Evolutionary conservation across 2,329 filamentous ascomycete species (phyloP).

Genomic region (Nemania sp.): DNA sequence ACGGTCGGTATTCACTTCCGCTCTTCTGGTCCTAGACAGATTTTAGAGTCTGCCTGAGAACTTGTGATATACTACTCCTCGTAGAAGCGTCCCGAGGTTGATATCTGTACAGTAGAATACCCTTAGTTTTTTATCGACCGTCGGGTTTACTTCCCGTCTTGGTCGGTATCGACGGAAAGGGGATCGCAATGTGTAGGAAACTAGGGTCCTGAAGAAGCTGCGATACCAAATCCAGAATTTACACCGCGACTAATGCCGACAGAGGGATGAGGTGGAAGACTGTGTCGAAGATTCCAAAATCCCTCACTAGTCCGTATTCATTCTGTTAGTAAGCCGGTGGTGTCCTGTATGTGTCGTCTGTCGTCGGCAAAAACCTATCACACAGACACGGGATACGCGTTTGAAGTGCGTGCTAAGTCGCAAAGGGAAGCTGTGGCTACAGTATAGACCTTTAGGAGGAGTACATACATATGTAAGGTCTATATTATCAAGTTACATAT

Average conservation of each 20-base stretch:
- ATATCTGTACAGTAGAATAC: not conserved
- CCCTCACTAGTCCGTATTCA: slow-evolving; percentile 27
- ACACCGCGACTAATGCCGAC: slow-evolving; percentile 33
- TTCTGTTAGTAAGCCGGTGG: slow-evolving; percentile 28
- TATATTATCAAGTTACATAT: not conserved
- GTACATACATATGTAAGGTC: not conserved
- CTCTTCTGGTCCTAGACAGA: not conserved
- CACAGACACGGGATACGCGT: not conserved
- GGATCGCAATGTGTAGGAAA: slow-evolving; percentile 8
- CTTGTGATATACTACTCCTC: not conserved
- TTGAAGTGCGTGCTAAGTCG: slow-evolving; percentile 21
- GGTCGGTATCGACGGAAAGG: slow-evolving; percentile 2
- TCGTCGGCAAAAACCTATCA: not conserved
- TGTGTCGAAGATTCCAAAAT: slow-evolving; percentile 32
- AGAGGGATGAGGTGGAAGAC: slow-evolving; percentile 16
- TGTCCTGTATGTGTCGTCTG: slow-evolving; percentile 15
- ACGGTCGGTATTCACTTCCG: not conserved
- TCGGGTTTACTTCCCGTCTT: slow-evolving; percentile 21
- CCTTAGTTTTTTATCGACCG: not conserved
- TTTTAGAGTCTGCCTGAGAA: not conserved
- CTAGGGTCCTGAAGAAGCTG: slow-evolving; percentile 4
- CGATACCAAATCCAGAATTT: slow-evolving; percentile 33
- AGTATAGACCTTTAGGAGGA: not conserved
- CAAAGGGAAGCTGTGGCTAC: slow-evolving; percentile 24
- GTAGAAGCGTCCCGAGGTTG: not conserved